phyloP scores from a whole-genome alignment of 306 rosid genomes.

The Vigna reflexopilosa region DNA sequence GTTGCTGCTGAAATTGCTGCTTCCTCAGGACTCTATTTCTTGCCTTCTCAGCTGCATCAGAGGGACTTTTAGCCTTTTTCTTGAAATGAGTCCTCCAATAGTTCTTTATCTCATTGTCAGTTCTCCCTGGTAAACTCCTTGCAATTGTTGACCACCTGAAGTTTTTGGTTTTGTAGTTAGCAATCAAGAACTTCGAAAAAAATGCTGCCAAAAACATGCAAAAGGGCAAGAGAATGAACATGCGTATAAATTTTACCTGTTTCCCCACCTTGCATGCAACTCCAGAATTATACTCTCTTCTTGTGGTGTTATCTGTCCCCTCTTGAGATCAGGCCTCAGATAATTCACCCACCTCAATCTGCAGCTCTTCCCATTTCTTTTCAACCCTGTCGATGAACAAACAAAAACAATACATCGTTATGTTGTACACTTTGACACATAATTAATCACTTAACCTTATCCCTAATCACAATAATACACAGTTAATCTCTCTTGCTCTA shows the following conservation, averaged over 20 bases:
- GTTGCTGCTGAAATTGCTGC: constrained; percentile 73
- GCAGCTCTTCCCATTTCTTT: constrained; percentile 97
- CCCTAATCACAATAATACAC: not conserved
- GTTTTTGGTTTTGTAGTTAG: not conserved
- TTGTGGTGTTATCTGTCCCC: constrained; percentile 94
- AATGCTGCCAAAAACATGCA: not conserved
- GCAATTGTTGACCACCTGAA: constrained; percentile 98
- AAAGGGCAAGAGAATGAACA: not conserved
- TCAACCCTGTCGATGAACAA: constrained; percentile 63
- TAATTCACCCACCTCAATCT: constrained; percentile 97
- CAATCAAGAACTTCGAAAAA: not conserved
- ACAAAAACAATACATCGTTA: constrained; percentile 3
- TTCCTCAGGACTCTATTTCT: constrained; percentile 65
- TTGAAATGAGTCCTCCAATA: constrained; percentile 96
- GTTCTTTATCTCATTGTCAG: constrained; percentile 92
- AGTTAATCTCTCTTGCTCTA: not conserved
- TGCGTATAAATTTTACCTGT: constrained; percentile 59
- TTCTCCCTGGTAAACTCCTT: constrained; percentile 91
- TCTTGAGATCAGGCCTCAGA: constrained; percentile 91
- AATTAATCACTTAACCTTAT: not conserved
- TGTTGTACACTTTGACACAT: not conserved
- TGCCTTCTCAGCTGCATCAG: constrained; percentile 60
- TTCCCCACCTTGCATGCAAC: constrained; percentile 94
- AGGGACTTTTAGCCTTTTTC: constrained; percentile 64
- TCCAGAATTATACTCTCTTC: constrained; percentile 86